Evolutionary conservation across 2,329 filamentous ascomycete genomes (phyloP), one percentile per base, ranked within the genome.

Genomic region (Aspergillus ustus): DNA sequence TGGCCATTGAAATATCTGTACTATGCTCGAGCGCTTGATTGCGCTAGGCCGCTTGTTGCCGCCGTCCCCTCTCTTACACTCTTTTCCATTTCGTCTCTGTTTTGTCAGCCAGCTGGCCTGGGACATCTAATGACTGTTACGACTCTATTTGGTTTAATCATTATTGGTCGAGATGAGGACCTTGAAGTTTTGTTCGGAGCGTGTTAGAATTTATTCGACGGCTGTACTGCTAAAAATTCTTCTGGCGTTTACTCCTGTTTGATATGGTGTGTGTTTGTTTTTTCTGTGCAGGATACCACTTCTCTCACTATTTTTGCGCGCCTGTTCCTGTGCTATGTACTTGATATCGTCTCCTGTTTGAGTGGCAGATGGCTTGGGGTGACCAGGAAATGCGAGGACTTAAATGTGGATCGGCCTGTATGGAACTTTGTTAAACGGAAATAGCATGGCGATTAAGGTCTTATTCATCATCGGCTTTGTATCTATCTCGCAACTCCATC

Each of bases 1-100:
- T 67, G 78, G 78, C 34, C 76, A 78, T 60, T 81, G 67, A 72
- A 48, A 52, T 28, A 48, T 44, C 15, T 57, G 31, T 49, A 20
- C 31, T 17, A 50, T 34, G 43, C 50, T 56, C 20, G 28, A 34
- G 34, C 50, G 46, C 44, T 60, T 49, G 54, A 57, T 54, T 57
- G 37, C 34, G 53, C 57, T 49, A 40, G 52, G 50, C 19, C 51
- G 29, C 29, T 55, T 64, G 40, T 59, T 62, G 62, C 61, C 63
- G 63, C 60, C 49, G 22, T 60, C 57, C 63, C 48, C 56, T 65
- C 62, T 48, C 58, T 63, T 49, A 53, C 43, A 52, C 44, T 60
- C 29, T 56, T 66, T 63, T 57, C 60, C 40, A 56, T 60, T 61
- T 67, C 34, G 34, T 50, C 57, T 57, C 28, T 40, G 52, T 52